Evolutionary conservation across 495 filamentous ascomycete genomes (phyloP).

Genomic region (Talaromyces trachyspermus): DNA sequence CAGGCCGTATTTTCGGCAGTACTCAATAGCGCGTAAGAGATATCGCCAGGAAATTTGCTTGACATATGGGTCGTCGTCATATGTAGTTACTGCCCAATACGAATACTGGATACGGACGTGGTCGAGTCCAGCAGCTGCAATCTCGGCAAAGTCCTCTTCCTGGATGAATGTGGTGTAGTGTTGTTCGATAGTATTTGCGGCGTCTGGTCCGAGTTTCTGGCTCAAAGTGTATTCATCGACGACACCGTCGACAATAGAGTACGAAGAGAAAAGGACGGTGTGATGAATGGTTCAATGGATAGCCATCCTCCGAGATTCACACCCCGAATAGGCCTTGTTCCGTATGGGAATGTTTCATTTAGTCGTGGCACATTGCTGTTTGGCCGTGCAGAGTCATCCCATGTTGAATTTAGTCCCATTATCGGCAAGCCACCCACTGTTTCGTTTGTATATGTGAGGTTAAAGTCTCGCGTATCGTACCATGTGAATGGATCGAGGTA

Average conservation of each 20-base stretch:
- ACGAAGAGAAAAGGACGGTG: slow-evolving; percentile 72
- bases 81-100: slow-evolving; percentile 90
- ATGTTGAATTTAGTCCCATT: slow-evolving; percentile 82
- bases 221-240: slow-evolving; percentile 86
- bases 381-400: slow-evolving; percentile 73
- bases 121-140: slow-evolving; percentile 82
- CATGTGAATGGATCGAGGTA: slow-evolving; percentile 87
- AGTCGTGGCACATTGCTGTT: slow-evolving; percentile 77
- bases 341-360: slow-evolving; percentile 63
- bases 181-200: slow-evolving; percentile 63
- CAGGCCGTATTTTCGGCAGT: slow-evolving; percentile 84
- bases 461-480: slow-evolving; percentile 88
- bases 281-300: slow-evolving; percentile 89
- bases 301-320: slow-evolving; percentile 96
- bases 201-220: slow-evolving; percentile 53
- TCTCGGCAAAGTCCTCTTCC: slow-evolving; percentile 75
- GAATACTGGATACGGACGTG: slow-evolving; percentile 92
- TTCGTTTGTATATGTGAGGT: slow-evolving; percentile 82
- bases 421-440: slow-evolving; percentile 78
- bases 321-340: slow-evolving; percentile 70
- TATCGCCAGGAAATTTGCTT: slow-evolving; percentile 88
- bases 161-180: slow-evolving; percentile 87
- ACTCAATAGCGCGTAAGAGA: slow-evolving; percentile 87
- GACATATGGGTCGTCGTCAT: slow-evolving; percentile 83
- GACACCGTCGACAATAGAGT: slow-evolving; percentile 52